Base-by-base conservation (phyloP, 1,284 basidiomycete species). In the Microbotryum lychnidis-dioicae region DNA sequence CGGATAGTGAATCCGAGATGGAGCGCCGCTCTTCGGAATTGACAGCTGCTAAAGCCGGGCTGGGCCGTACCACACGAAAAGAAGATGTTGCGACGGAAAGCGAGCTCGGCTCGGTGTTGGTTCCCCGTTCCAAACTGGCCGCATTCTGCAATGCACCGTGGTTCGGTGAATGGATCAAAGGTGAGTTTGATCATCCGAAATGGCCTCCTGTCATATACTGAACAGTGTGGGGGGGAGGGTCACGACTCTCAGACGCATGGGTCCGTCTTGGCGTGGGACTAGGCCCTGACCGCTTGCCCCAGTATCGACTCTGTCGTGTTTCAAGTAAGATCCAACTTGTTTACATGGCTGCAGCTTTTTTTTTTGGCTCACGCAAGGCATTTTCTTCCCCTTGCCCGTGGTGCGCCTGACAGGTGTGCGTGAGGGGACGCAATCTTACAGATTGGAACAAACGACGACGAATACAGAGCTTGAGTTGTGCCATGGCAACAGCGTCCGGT, bases 221-320 rank as follows among this genome's bases (percentile, higher is more conserved):
- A 42, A 14, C 37, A 42, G 7, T 42, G 16, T 42, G 37, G 37
- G 37, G 37, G 12, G 37, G 37, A 18, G 12, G 16, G 16, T 42
- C 14, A 42, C 16, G 37, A 42, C 18, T 42, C 12, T 14, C 37
- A 42, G 37, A n/a, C 48, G 58, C 60, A 50, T 65, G 55, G 63
- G 63, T 63, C 57, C 57, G 29, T 74, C 20, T 50, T 31, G 25
- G 48, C 27, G 2, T 46, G 6, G 37, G 37, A 42, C 10, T 42
- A 6, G 37, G 37, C 6, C 37, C 37, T 42, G 37, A 42, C 37
- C 37, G 37, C 37, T 18, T 42, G 16, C 37, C 37, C 2, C 81
- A 87, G 44, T 96, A 96, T 75, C 83, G 91, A 52, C 80, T 91
- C 58, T 91, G 90, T 73, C 83, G 89, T 74, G 80, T 96, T 47